These are phyloP conservation scores for Penicillium sp. DNA, from an alignment of 2,329 filamentous ascomycete species.

Conservation along the genomic window DNA sequence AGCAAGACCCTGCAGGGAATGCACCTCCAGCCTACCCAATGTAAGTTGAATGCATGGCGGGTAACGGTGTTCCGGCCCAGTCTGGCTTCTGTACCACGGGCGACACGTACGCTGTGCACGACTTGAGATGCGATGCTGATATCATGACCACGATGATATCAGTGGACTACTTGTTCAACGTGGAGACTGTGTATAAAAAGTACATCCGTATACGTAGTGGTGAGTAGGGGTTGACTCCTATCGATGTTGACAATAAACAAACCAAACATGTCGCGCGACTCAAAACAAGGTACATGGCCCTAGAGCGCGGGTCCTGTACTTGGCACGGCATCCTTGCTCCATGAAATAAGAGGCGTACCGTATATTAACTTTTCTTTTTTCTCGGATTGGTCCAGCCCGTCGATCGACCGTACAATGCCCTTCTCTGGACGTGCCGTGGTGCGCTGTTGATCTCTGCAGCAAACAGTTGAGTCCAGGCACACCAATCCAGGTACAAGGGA, in stretches of 20 bases:
- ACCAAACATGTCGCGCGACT: not conserved
- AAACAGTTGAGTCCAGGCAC: not conserved
- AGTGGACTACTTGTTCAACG: not conserved
- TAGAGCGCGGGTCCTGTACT: not conserved
- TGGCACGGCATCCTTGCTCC: not conserved
- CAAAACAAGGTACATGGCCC: not conserved
- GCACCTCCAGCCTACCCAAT: not conserved
- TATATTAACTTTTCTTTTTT: not conserved
- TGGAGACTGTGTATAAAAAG: not conserved
- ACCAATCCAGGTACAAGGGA: not conserved
- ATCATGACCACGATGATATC: not conserved
- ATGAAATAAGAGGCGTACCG: not conserved
- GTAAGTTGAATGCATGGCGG: constrained; percentile 6
- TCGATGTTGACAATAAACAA: not conserved
- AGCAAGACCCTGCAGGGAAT: constrained; percentile 7
- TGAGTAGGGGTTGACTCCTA: not conserved
- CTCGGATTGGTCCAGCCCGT: not conserved
- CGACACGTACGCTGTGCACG: constrained; percentile 5
- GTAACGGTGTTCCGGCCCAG: constrained; percentile 1
- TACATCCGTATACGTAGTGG: not conserved
- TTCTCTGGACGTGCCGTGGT: not conserved
- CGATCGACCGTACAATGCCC: not conserved
- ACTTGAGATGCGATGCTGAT: not conserved
- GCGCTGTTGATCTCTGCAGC: not conserved
- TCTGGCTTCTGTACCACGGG: constrained; percentile 1